Evolutionary conservation across 2,329 filamentous ascomycete genomes (phyloP), one percentile per base, ranked within the genome.

Genomic region (Capronia coronata): DNA sequence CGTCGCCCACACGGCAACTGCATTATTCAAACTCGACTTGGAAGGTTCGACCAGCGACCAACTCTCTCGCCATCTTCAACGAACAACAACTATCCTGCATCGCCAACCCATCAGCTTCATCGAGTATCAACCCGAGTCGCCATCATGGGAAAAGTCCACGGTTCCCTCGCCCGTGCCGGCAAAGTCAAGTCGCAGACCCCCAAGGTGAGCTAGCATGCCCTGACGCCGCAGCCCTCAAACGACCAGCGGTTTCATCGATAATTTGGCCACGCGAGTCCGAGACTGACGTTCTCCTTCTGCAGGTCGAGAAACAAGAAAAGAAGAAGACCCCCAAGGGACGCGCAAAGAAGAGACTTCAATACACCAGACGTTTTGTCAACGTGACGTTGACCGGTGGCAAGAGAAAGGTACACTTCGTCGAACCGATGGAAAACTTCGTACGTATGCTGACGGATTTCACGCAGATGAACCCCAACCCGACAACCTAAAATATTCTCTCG

Each of bases 291-390:
- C 14, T 29, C 19, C 21, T 16, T 43, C 30, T 41, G 11, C 66
- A 89, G 85, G 86, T 91, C 74, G 87, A 93, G 76, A 75, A 79
- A 53, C 85, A 90, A 76, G 90, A 96, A 84, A 95, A 95, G 85
- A 79, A 86, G 77, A 96, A 97, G 86, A 80, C 77, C 65, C 89
- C 91, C 71, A 96, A 96, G 84, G 91, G 91, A 70, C 89, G 91
- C 70, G 91, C 91, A 65, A 88, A 93, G 78, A 97, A 97, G 89
- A 83, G 91, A 69, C 83, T 94, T 72, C 83, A 82, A 73, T 96
- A 96, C 83, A 95, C 88, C 66, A 86, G 91, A 73, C 89, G 91
- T 68, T 97, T 97, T 79, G 90, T 97, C 65, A 96, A 97, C 77
- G 89, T 97, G 71, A 93, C 87, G 68, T 81, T 95, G 76, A 94